Base-by-base conservation (phyloP, 2,329 filamentous ascomycete genomes). In the Fragosphaeria purpurea region DNA sequence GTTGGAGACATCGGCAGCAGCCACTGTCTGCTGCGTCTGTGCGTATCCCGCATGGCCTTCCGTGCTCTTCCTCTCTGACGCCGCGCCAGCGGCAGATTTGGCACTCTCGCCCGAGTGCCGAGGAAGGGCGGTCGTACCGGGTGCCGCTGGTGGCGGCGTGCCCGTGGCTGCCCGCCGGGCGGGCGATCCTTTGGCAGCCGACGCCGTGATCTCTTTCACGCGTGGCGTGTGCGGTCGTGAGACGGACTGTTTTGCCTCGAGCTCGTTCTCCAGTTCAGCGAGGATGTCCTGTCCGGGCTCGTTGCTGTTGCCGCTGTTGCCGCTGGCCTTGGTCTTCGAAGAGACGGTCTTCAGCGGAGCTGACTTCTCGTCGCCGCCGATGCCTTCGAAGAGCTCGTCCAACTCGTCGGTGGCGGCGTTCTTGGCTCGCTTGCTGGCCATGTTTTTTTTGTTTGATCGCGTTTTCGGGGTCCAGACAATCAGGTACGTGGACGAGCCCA, bases 221-320 rank as follows among this genome's bases (percentile, higher is more conserved):
- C 87, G 85, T 40, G 91, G 93, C 1, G 91, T 97, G 61, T 87
- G 84, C 12, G 91, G 87, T 45, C 90, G 82, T 56, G 82, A 82
- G 55, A 72, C 62, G 35, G 86, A 77, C 62, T 83, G 74, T 65
- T 86, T 82, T 49, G 80, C 76, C 60, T 81, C 87, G 42, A 95
- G 79, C 63, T 79, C 68, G 59, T 83, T 83, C 65, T 94, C 88
- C 54, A 97, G 79, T 60, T 96, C 90, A 55, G 89, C 89, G 40
- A 97, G 77, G 52, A 91, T 81, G 64, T 95, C 89, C 59, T 87
- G 77, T 60, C 83, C 76, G 59, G 61, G 58, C 56, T 70, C 62
- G 33, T 59, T 59, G 51, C 63, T 63, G 53, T 65, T 61, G 47
- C 69, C 61, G 63, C 76, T 77, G 57, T 72, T 67, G 49, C 71